Evolutionary conservation across 257 asterid genomes (phyloP).

Genomic region (Anisodus tanguticus): DNA sequence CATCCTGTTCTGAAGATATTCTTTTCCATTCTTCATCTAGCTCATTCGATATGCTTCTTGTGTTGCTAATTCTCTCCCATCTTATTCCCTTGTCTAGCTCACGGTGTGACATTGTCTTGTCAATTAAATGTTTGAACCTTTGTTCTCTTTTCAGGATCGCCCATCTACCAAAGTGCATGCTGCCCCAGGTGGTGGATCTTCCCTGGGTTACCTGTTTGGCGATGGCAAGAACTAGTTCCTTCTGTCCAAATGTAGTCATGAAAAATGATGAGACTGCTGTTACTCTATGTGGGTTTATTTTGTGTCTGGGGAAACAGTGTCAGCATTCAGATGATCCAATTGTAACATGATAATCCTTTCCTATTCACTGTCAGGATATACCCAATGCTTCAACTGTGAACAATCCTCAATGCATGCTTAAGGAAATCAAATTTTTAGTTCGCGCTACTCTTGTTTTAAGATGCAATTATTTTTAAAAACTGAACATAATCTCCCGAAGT

Average conservation of each 20-base stretch:
- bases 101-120: not conserved
- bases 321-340: not conserved
- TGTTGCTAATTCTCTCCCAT: not conserved
- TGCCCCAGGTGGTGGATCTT: slow-evolving; percentile 42
- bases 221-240: slow-evolving; percentile 26
- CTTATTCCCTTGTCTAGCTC: not conserved
- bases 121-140: not conserved
- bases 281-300: slow-evolving; percentile 20
- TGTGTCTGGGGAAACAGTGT: slow-evolving; percentile 3
- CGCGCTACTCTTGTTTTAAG: not conserved
- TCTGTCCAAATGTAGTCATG: not conserved
- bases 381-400: slow-evolving; percentile 10
- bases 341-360: slow-evolving; percentile 17
- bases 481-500: not conserved
- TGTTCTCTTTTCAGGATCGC: slow-evolving; percentile 35
- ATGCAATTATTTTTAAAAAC: not conserved
- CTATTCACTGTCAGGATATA: not conserved
- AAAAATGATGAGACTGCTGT: not conserved
- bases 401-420: slow-evolving; percentile 6
- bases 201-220: slow-evolving; percentile 36
- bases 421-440: slow-evolving; percentile 1
- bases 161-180: slow-evolving; percentile 42
- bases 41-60: not conserved
- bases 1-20: not conserved
- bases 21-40: slow-evolving; percentile 3